A percentile compares a stretch with the other conserved stretches of the same genome.
Evolutionary conservation across 2,329 filamentous ascomycete species (phyloP).

Genomic region (Neofusicoccum laricinum): DNA sequence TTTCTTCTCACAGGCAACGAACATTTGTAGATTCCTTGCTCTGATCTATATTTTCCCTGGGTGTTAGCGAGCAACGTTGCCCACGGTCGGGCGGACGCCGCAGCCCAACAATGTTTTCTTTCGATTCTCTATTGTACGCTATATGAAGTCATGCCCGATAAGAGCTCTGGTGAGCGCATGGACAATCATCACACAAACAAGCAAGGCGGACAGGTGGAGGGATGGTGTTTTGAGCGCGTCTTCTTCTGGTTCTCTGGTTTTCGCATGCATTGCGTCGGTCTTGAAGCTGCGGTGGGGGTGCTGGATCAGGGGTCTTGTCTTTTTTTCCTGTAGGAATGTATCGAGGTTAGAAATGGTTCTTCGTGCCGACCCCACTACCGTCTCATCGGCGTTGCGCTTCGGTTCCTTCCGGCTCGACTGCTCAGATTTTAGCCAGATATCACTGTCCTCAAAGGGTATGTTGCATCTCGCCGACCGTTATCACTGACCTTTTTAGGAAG

Average conservation of each 20-base stretch:
- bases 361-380: background rate
- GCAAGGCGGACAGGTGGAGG: background rate
- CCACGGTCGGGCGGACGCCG: background rate
- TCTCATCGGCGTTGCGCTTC: background rate
- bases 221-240: background rate
- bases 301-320: slow-evolving; percentile 10
- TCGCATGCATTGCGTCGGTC: background rate
- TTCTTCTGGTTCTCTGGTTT: background rate
- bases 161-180: background rate
- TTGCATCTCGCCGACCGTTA: background rate
- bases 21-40: background rate
- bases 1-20: background rate
- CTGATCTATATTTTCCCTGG: background rate
- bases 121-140: slow-evolving; percentile 1
- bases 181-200: background rate
- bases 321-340: slow-evolving; percentile 4
- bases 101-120: background rate
- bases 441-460: background rate
- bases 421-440: background rate
- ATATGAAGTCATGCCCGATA: slow-evolving; percentile 2
- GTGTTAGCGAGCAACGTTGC: background rate
- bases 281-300: background rate
- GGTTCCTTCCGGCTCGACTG: background rate
- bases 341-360: background rate
- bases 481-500: no score